These are phyloP conservation scores for Thymus mandschuricus DNA, from an alignment of 257 asterid genomes.

Conservation along the genomic window DNA sequence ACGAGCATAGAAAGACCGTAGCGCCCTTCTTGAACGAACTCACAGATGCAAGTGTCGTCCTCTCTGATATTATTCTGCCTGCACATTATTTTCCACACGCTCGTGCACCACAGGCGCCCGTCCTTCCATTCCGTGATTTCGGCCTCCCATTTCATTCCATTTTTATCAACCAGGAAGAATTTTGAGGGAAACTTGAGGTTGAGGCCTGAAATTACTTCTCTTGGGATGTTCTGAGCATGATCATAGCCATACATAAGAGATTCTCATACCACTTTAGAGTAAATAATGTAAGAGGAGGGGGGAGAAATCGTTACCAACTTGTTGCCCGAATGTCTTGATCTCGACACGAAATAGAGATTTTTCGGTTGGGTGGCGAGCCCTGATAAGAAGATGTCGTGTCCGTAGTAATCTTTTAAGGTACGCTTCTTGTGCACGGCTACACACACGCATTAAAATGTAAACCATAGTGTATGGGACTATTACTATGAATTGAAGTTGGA, in stretches of 20 bases:
- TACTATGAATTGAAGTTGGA: not conserved
- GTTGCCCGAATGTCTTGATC: slow-evolving; percentile 23
- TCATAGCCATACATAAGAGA: not conserved
- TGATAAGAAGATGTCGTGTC: slow-evolving; percentile 32
- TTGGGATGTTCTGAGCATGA: slow-evolving; percentile 42
- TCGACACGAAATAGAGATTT: slow-evolving; percentile 40
- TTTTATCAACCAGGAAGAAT: slow-evolving; percentile 27
- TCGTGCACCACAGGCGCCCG: slow-evolving; percentile 37
- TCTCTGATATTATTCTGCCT: slow-evolving; percentile 15
- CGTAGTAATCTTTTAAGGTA: slow-evolving; percentile 16
- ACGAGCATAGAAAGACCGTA: slow-evolving; percentile 5
- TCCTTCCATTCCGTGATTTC: slow-evolving; percentile 36
- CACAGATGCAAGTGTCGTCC: slow-evolving; percentile 39
- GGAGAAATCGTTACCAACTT: slow-evolving; percentile 33
- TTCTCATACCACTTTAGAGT: not conserved
- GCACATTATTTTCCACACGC: slow-evolving; percentile 45
- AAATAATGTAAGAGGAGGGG: not conserved
- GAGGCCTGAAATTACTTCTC: slow-evolving; percentile 25
- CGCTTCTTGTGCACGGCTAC: not conserved
- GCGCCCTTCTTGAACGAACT: slow-evolving; percentile 26
- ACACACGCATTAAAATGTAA: not conserved
- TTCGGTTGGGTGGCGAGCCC: slow-evolving; percentile 34
- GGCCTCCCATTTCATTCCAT: slow-evolving; percentile 35
- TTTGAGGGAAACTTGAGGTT: slow-evolving; percentile 3
- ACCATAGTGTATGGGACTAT: not conserved